These are phyloP conservation scores for Thamnidium elegans DNA, from an alignment of 192 early-diverging fungal genomes.

Conservation along the genomic window DNA sequence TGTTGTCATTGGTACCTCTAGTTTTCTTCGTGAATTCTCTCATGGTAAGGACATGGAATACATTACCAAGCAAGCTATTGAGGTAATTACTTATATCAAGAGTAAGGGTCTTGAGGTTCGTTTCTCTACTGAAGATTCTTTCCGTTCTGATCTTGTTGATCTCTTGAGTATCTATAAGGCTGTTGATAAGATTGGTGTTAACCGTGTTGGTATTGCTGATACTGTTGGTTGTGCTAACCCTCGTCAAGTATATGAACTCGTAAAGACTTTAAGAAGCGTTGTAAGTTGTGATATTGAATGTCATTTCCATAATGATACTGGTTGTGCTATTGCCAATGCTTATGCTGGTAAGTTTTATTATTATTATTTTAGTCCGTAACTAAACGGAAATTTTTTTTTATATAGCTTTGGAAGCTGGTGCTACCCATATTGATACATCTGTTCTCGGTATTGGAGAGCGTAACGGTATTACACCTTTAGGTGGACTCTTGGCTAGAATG, in stretches of 20 bases:
- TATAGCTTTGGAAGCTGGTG: conserved; percentile 89
- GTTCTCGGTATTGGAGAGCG: conserved; percentile 98
- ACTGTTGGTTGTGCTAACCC: conserved; percentile 98
- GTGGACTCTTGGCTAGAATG: conserved; percentile 93
- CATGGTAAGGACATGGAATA: conserved; percentile 99
- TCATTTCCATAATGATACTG: conserved; percentile 99
- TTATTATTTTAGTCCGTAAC: not conserved
- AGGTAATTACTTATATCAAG: conserved; percentile 97
- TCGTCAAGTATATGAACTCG: conserved; percentile 96
- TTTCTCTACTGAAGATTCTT: conserved; percentile 98
- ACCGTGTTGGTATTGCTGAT: conserved; percentile 98
- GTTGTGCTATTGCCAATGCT: conserved; percentile 97
- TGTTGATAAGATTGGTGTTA: conserved; percentile 97
- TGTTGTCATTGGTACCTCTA: conserved; percentile 97
- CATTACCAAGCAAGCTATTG: conserved; percentile 93
- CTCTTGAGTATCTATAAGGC: conserved; percentile 93
- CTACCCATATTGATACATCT: conserved; percentile 97
- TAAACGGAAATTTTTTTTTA: not conserved
- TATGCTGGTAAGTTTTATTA: conserved; percentile 60
- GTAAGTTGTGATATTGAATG: conserved; percentile 98
- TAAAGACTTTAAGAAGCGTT: conserved; percentile 90
- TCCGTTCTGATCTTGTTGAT: conserved; percentile 96
- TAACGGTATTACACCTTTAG: conserved; percentile 96
- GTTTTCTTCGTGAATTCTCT: conserved; percentile 94
- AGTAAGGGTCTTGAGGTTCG: conserved; percentile 94